phyloP scores from a whole-genome alignment of 2,329 filamentous ascomycete species.

The Amauroascus verrucosus region DNA sequence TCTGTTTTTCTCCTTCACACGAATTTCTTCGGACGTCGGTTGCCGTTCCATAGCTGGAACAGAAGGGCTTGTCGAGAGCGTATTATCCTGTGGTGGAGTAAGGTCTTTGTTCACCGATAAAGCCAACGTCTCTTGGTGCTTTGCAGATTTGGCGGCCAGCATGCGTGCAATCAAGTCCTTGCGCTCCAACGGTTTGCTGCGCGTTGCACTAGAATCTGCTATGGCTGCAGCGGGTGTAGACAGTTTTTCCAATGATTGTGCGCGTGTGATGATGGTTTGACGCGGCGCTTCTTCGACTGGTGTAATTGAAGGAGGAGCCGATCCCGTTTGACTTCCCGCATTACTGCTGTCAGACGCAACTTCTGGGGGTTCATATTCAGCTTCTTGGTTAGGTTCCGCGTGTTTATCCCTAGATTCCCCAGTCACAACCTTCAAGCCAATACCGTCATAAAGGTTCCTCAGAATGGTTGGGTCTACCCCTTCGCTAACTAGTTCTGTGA shows the following conservation, averaged over 20 bases:
- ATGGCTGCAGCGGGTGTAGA: not conserved
- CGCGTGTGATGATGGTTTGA: not conserved
- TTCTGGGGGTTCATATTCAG: not conserved
- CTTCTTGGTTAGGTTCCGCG: not conserved
- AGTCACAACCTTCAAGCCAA: constrained; percentile 46
- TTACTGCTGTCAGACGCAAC: not conserved
- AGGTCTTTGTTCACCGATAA: not conserved
- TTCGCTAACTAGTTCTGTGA: constrained; percentile 61
- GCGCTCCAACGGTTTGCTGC: constrained; percentile 48
- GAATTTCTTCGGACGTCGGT: constrained; percentile 11
- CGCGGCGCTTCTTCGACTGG: not conserved
- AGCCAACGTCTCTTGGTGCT: constrained; percentile 22
- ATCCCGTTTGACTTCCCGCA: not conserved
- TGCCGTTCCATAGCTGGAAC: constrained; percentile 6
- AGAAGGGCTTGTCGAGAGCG: not conserved
- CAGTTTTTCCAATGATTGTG: not conserved
- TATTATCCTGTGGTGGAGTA: not conserved
- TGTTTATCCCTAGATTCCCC: not conserved
- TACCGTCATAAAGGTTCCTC: constrained; percentile 54
- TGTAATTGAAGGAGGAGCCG: not conserved
- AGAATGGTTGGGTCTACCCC: constrained; percentile 58
- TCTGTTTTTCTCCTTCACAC: constrained; percentile 42
- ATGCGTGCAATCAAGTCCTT: constrained; percentile 69
- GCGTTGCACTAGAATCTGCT: constrained; percentile 4
- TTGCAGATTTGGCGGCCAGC: constrained; percentile 60